Conservation (phyloP, 139 green algal genomes). For the Chlorella ohadii region DNA sequence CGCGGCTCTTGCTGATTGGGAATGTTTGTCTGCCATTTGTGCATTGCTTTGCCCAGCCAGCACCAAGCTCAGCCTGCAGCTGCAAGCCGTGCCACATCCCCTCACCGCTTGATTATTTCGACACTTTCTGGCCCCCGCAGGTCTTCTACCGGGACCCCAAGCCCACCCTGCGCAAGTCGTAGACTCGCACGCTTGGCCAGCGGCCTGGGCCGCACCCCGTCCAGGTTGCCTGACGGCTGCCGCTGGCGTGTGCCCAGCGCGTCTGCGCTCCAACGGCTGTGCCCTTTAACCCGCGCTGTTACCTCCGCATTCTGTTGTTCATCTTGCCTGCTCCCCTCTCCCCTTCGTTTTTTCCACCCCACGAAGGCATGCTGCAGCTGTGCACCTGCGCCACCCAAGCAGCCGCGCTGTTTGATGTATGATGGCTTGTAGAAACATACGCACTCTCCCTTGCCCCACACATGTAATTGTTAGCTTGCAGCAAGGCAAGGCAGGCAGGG, state of each 20-base stretch:
- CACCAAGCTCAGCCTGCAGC: too few relatives aligned
- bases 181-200: not conserved
- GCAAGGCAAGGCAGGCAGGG: too few relatives aligned
- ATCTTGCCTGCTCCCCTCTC: not conserved
- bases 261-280: not conserved
- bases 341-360: not conserved
- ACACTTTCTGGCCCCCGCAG: not conserved
- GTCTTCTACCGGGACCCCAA: constrained; percentile 26
- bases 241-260: not conserved
- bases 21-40: too few relatives aligned
- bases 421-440: not conserved
- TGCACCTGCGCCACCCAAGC: not conserved
- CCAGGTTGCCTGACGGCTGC: not conserved
- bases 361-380: too few relatives aligned
- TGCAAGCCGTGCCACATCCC: too few relatives aligned
- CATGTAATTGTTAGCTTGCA: not conserved
- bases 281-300: not conserved
- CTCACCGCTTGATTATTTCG: too few relatives aligned
- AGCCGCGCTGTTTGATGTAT: not conserved
- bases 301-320: not conserved
- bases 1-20: too few relatives aligned
- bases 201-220: not conserved
- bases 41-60: too few relatives aligned
- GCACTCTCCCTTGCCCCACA: too few relatives aligned
- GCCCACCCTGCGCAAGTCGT: constrained; percentile 10